Base-by-base conservation (phyloP, 2,329 filamentous ascomycete species). In the Alternaria triticina region DNA sequence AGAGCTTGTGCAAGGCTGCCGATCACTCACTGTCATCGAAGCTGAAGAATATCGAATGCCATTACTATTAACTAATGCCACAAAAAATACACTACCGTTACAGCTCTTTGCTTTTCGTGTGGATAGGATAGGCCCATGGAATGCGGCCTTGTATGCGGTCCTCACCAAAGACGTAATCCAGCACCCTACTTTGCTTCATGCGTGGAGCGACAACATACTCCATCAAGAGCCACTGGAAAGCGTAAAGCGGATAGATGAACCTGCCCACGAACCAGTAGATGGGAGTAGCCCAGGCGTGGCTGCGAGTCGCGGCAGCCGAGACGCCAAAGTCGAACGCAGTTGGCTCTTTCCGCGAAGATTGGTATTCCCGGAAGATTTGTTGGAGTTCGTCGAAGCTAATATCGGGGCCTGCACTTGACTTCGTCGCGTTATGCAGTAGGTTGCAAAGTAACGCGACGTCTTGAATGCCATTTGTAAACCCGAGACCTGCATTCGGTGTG, bases 381-480 rank as follows among this genome's bases (percentile, higher is more conserved):
- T 27, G 28, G 28, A 57, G 44, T 3, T 3, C 15, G 6, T 22
- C 17, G 15, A 27, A 28, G 28, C 28, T 11, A 0, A 57, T 10
- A 5, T 57, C 27, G 11, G 11, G 9, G 7, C 17, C 28, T 25
- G 13, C 11, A 15, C 20, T 40, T 9, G 13, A 17, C 13, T 27
- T 11, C 1, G 17, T n/a, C 12, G 44, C 54, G 11, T 57, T 44
- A 6, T 57, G 44, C 4, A 57, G 28, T 28, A 49, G 5, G 11
- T 57, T 57, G 44, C 54, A 57, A 11, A 57, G 43, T 15, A 57
- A 20, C 5, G 44, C 44, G 23, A 57, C 12, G 28, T 57, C 54
- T 5, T 57, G 54, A 5, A 57, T 57, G 3, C 44, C 54, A 4
- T 57, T 57, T 3, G 54, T 57, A 1, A 49, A 57, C 1, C 54